Conservation (phyloP, 2,329 filamentous ascomycete genomes). For the Biscogniauxia mediterranea region DNA sequence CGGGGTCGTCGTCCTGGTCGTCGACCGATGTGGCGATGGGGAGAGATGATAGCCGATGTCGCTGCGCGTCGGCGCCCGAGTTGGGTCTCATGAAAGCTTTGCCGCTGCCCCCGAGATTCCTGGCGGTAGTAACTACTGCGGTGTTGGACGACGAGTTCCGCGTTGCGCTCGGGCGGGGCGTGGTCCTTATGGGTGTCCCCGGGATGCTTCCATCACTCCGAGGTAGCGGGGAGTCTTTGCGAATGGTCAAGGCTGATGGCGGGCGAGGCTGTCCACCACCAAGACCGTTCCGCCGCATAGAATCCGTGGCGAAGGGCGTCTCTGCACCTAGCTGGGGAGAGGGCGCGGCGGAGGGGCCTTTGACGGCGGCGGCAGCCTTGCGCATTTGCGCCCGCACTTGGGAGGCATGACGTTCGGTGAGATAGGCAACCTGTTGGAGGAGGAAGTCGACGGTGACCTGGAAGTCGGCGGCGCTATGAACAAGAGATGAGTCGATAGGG, state of each 20-base stretch:
- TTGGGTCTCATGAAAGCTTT: slow-evolving; percentile 31
- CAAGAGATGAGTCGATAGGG: slow-evolving; percentile 19
- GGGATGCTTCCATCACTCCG: slow-evolving; percentile 45
- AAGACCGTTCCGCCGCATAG: slow-evolving; percentile 52
- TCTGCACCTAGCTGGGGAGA: slow-evolving; percentile 56
- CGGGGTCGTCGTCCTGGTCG: slow-evolving; percentile 39
- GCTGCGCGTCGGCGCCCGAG: slow-evolving; percentile 30
- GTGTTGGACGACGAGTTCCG: slow-evolving; percentile 50
- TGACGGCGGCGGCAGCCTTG: slow-evolving; percentile 61
- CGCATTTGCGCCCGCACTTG: slow-evolving; percentile 90
- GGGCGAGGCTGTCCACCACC: slow-evolving; percentile 42
- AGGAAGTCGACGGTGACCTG: slow-evolving; percentile 85
- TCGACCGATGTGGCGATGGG: slow-evolving; percentile 36
- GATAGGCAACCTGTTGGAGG: slow-evolving; percentile 88
- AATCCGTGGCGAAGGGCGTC: slow-evolving; percentile 40
- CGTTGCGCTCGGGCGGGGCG: slow-evolving; percentile 44
- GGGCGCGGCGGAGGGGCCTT: slow-evolving; percentile 54
- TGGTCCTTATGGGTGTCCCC: slow-evolving; percentile 43
- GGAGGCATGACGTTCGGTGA: slow-evolving; percentile 86
- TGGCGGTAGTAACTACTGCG: slow-evolving; percentile 31
- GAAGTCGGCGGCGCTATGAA: slow-evolving; percentile 67
- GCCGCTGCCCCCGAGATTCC: slow-evolving; percentile 35
- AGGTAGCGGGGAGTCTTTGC: slow-evolving; percentile 54
- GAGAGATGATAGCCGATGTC: slow-evolving; percentile 45
- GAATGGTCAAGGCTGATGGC: slow-evolving; percentile 55